Evolutionary conservation across 2,329 filamentous ascomycete species (phyloP).

Genomic region (Diaporthe ilicicola): DNA sequence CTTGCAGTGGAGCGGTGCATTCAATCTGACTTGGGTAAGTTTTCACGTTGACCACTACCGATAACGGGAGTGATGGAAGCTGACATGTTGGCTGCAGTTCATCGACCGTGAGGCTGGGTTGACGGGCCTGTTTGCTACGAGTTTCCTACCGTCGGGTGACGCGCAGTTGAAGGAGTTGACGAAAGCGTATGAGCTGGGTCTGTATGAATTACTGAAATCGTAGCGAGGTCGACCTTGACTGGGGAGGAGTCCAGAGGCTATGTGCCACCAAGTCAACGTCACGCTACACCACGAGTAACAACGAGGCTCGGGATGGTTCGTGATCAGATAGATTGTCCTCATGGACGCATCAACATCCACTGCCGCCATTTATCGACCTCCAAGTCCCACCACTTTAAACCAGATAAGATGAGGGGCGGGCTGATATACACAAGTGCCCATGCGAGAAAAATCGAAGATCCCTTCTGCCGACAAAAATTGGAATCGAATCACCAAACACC

Average conservation of each 20-base stretch:
- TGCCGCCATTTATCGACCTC: background rate
- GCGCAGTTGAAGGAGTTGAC: slow-evolving; percentile 3
- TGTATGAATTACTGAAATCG: background rate
- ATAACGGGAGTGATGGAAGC: background rate
- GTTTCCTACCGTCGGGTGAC: slow-evolving; percentile 42
- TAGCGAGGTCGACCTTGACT: background rate
- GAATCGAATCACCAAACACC: slow-evolving; percentile 23
- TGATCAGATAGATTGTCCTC: slow-evolving; percentile 23
- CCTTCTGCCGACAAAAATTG: background rate
- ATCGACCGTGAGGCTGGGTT: slow-evolving; percentile 47
- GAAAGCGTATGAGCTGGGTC: slow-evolving; percentile 3
- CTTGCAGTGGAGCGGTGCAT: slow-evolving; percentile 54
- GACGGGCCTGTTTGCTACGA: slow-evolving; percentile 49
- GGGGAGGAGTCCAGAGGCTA: background rate
- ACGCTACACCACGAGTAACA: background rate
- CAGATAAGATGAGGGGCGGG: background rate
- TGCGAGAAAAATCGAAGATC: background rate
- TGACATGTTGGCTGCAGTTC: slow-evolving; percentile 36
- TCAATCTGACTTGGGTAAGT: slow-evolving; percentile 55
- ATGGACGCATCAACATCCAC: background rate
- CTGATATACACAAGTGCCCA: slow-evolving; percentile 27
- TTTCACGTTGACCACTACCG: background rate
- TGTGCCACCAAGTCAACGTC: background rate
- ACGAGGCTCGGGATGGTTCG: background rate
- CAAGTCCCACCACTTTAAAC: background rate